Conservation (phyloP, 805 yeast species). For the Candida bentonensis region DNA sequence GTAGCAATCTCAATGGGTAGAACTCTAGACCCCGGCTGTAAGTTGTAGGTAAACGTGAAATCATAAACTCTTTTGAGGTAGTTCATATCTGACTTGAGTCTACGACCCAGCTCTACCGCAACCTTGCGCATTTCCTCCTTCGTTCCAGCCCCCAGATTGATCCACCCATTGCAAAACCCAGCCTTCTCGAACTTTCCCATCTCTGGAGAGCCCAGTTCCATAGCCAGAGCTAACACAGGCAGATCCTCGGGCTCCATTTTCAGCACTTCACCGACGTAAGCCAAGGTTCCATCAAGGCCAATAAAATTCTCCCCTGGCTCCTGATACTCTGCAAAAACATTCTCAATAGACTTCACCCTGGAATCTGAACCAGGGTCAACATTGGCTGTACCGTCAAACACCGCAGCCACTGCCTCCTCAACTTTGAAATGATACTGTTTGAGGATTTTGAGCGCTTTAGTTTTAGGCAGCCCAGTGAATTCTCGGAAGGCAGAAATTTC, state of each 20-base stretch:
- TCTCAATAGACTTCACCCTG: not conserved
- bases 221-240: conserved; percentile 55
- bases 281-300: conserved; percentile 67
- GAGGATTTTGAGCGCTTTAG: not conserved
- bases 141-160: conserved; percentile 19
- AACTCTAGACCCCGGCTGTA: conserved; percentile 45
- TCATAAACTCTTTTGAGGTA: conserved; percentile 49
- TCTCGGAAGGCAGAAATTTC: not conserved
- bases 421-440: not conserved
- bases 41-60: conserved; percentile 53
- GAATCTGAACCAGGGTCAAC: not conserved
- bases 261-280: conserved; percentile 45
- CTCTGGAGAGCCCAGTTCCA: conserved; percentile 48
- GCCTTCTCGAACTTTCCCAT: conserved; percentile 45
- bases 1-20: conserved; percentile 47
- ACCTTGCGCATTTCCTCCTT: conserved; percentile 34
- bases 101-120: conserved; percentile 21
- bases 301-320: conserved; percentile 21
- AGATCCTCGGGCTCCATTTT: conserved; percentile 64
- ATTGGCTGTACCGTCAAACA: not conserved
- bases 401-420: not conserved
- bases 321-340: not conserved
- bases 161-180: conserved; percentile 49
- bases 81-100: conserved; percentile 23
- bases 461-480: not conserved